phyloP scores from a whole-genome alignment of 495 filamentous ascomycete genomes.

The Aspergillus sparsus region DNA sequence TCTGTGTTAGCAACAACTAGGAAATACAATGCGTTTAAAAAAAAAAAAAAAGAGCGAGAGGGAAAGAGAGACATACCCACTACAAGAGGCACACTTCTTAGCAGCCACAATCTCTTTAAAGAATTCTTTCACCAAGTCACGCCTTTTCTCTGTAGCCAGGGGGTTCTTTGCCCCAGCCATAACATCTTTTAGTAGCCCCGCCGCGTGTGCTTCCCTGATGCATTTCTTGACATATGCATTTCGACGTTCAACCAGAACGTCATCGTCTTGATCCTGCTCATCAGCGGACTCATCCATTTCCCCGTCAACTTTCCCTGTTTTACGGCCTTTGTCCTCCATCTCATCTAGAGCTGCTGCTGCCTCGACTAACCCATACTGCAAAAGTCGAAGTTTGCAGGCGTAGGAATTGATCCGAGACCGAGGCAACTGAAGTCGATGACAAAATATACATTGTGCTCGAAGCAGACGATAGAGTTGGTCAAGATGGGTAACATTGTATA shows the following conservation, averaged over 20 bases:
- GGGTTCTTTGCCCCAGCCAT: conserved; percentile 73
- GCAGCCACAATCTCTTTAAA: conserved; percentile 63
- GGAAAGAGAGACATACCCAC: conserved; percentile 50
- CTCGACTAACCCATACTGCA: conserved; percentile 79
- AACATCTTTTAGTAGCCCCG: conserved; percentile 47
- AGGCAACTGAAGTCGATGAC: conserved; percentile 75
- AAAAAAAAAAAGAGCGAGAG: conserved; percentile 6
- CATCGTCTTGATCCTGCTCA: conserved; percentile 53
- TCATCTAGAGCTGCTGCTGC: conserved; percentile 69
- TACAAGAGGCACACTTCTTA: conserved; percentile 73
- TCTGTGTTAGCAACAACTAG: conserved; percentile 21
- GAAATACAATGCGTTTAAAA: conserved; percentile 15
- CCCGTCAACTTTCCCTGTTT: conserved; percentile 33
- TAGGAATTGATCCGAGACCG: conserved; percentile 72
- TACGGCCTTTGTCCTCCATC: conserved; percentile 41
- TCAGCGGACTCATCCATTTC: conserved; percentile 53
- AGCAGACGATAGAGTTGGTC: conserved; percentile 84
- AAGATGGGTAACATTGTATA: conserved; percentile 94
- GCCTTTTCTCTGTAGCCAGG: conserved; percentile 71
- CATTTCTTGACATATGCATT: conserved; percentile 68
- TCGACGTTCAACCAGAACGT: conserved; percentile 65
- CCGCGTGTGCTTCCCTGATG: conserved; percentile 56
- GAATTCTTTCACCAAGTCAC: conserved; percentile 76
- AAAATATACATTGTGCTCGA: conserved; percentile 85
- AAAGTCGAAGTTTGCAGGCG: conserved; percentile 79